Evolutionary conservation across 2,329 filamentous ascomycete genomes (phyloP), one percentile per base, ranked within the genome.

Genomic region (Colletotrichum spaethianum): DNA sequence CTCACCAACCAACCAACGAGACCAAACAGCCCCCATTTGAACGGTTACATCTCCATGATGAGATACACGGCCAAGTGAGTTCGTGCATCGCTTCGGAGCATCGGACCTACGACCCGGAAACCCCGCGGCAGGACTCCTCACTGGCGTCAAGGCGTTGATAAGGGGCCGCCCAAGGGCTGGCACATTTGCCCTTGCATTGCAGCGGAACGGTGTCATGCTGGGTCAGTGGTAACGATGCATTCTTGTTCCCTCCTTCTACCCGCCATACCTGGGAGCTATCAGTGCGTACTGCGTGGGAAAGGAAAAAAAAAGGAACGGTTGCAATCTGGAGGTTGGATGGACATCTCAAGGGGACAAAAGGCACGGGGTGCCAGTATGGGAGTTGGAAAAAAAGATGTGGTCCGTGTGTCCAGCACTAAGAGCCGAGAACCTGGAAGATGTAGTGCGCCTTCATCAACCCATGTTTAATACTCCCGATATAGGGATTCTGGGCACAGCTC

Each of bases 181-280:
- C 46, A 50, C 46, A 26, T n/a, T n/a, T n/a, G 46, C 46, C 46
- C 46, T 26, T n/a, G 46, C 46, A 50, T 50, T 50, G 46, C 46
- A n/a, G 46, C 46, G 46, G 9, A 26, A 26, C 12, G 46, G 46
- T 50, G 46, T 12, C 23, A n/a, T 50, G 40, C 40, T 42, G 4
- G 14, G 40, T 14, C 40, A 18, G 40, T 18, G 16, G 16, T 42
- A 11, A 18, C 40, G 8, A 3, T 16, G 16, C 11, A 42, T 18
- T 12, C 12, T 18, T 18, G 18, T 18, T 16, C 40, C 40, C 40
- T 18, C 40, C 40, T 18, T 18, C 12, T 16, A 18, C 12, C 40
- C 40, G 3, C 40, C 40, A 11, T 6, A 3, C 14, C 12, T 18
- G 12, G 16, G 7, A 11, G 7, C 40, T 6, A 42, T 42, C 40